Conservation (phyloP, 257 asterid genomes). For the Solanum appendiculatum region DNA sequence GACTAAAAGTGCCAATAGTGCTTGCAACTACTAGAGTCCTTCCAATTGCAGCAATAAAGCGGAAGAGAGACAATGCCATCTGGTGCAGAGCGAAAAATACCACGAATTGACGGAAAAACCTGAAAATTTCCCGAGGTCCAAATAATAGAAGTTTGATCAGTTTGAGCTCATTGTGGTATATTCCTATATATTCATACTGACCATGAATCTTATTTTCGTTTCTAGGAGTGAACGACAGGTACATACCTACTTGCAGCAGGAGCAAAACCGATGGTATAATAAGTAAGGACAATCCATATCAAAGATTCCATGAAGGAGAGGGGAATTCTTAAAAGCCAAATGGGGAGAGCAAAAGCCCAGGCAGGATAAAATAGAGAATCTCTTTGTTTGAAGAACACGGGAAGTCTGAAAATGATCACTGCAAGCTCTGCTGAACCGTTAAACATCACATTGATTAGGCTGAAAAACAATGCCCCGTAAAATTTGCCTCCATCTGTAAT, state of each 20-base stretch:
- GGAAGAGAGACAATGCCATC: conserved; percentile 86
- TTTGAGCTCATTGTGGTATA: not conserved
- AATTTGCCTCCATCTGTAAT: conserved; percentile 63
- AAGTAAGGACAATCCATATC: conserved; percentile 83
- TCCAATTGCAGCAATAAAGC: conserved; percentile 74
- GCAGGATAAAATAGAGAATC: conserved; percentile 85
- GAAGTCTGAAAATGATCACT: conserved; percentile 62
- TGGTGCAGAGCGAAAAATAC: conserved; percentile 76
- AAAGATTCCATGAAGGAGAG: conserved; percentile 76
- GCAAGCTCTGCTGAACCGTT: conserved; percentile 86
- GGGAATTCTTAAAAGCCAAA: conserved; percentile 80
- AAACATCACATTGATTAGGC: conserved; percentile 83
- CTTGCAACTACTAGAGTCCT: conserved; percentile 72
- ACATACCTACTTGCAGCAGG: conserved; percentile 70
- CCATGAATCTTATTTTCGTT: not conserved
- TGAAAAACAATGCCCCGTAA: conserved; percentile 83
- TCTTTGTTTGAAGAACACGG: conserved; percentile 86
- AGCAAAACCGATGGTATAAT: conserved; percentile 91
- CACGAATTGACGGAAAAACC: conserved; percentile 80
- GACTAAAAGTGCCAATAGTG: conserved; percentile 64
- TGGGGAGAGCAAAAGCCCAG: conserved; percentile 94
- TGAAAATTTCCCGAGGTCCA: conserved; percentile 15
- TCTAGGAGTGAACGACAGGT: not conserved
- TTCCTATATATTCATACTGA: not conserved
- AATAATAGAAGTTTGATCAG: not conserved